A percentile compares a stretch with the other conserved stretches of the same genome.
Conservation (phyloP, 1,284 basidiomycete genomes). For the Lignosus rhinocerotis region DNA sequence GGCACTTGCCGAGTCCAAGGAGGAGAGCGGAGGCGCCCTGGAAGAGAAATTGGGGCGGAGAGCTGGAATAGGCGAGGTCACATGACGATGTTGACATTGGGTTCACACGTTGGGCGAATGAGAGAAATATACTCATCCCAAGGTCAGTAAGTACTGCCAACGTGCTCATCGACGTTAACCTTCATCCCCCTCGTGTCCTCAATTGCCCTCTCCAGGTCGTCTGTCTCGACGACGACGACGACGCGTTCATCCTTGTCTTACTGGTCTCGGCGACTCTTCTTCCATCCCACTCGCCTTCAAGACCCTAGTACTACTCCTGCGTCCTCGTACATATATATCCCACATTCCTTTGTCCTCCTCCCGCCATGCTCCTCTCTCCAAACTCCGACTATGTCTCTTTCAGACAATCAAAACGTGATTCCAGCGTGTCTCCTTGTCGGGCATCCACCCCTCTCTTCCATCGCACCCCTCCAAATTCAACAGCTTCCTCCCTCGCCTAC, state of each 20-base stretch:
- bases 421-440: slow-evolving; percentile 48
- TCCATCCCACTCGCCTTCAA: not conserved
- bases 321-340: slow-evolving; percentile 13
- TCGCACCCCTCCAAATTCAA: slow-evolving; percentile 38
- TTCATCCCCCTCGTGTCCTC: not conserved
- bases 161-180: slow-evolving; percentile 1
- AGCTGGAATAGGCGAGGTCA: slow-evolving; percentile 18
- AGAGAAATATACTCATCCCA: slow-evolving; percentile 6
- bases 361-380: slow-evolving; percentile 39
- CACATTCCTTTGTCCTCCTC: slow-evolving; percentile 34
- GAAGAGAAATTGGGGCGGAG: not conserved
- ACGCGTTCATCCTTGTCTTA: slow-evolving; percentile 2
- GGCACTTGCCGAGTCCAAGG: not conserved
- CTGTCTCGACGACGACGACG: slow-evolving; percentile 4
- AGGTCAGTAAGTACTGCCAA: no score
- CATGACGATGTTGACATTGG: slow-evolving; percentile 24
- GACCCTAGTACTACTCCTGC: not conserved
- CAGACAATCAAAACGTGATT: slow-evolving; percentile 39
- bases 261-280: slow-evolving; percentile 1
- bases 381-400: slow-evolving; percentile 37
- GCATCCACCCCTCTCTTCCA: slow-evolving; percentile 35
- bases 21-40: not conserved
- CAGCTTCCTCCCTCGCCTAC: slow-evolving; percentile 35
- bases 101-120: slow-evolving; percentile 15
- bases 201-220: not conserved